Percentiles rank a stretch among this genome's conserved stretches.
Conservation (phyloP, 164 flowering plant genomes). For the Vitis labrusca region DNA sequence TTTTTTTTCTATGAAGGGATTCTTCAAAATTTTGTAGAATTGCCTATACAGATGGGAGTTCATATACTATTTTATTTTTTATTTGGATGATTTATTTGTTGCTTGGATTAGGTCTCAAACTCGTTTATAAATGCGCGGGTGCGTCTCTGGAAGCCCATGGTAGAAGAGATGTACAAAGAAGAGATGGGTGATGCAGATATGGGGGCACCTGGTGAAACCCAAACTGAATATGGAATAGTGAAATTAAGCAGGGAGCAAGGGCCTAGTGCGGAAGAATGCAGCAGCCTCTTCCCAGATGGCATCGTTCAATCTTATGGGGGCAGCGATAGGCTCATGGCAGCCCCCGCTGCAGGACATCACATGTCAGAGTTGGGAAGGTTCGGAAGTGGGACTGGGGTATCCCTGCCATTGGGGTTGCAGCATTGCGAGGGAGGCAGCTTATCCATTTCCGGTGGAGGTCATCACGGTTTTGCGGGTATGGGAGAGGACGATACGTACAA, state of each 20-base stretch:
- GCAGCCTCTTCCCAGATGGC: slow-evolving; percentile 42
- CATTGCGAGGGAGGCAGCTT: slow-evolving; percentile 58
- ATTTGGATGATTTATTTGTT: neutral
- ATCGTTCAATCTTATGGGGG: slow-evolving; percentile 37
- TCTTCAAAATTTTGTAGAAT: no score
- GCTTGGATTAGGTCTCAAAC: slow-evolving; percentile 70
- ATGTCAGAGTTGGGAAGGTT: slow-evolving; percentile 71
- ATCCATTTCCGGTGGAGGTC: slow-evolving; percentile 38
- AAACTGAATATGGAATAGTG: slow-evolving; percentile 33
- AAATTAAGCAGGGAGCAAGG: slow-evolving; percentile 36
- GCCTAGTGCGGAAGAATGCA: slow-evolving; percentile 27
- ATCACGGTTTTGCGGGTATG: slow-evolving; percentile 44
- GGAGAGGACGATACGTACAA: slow-evolving; percentile 56
- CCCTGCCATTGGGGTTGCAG: slow-evolving; percentile 84
- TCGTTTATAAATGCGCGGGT: slow-evolving; percentile 97
- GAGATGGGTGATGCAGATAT: slow-evolving; percentile 62
- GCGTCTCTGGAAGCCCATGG: slow-evolving; percentile 98
- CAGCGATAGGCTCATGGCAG: slow-evolving; percentile 51
- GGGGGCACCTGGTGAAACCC: slow-evolving; percentile 27
- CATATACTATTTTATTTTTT: no score
- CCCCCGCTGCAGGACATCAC: slow-evolving; percentile 45
- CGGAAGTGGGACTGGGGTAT: slow-evolving; percentile 65
- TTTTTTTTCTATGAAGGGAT: no score
- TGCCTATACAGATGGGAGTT: no score
- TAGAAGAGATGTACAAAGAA: slow-evolving; percentile 97